Conservation (phyloP, 1,284 basidiomycete genomes). For the Ceratobasidium sp. region DNA sequence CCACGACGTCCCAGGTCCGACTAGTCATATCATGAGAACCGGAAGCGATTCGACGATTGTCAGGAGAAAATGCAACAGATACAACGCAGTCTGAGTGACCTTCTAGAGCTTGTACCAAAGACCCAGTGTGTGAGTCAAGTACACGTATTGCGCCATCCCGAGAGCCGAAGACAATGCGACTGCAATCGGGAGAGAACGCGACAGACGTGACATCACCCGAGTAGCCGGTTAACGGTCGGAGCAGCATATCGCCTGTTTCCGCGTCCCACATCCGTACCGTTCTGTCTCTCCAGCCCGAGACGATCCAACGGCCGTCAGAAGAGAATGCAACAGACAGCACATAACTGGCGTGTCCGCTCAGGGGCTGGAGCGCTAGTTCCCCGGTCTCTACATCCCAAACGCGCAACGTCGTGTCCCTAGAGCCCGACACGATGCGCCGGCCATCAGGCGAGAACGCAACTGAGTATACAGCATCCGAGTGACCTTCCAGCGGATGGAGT, state of each 20-base stretch:
- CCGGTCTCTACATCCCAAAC: constrained; percentile 36
- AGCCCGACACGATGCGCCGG: constrained; percentile 19
- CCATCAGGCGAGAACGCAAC: constrained; percentile 43
- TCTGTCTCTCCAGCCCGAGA: neutral
- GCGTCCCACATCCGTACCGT: constrained; percentile 10
- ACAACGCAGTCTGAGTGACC: too few relatives aligned
- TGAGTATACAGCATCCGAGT: constrained; percentile 13
- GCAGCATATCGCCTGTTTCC: neutral
- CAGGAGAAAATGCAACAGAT: too few relatives aligned
- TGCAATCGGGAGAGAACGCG: neutral
- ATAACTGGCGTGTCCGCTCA: too few relatives aligned
- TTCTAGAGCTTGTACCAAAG: too few relatives aligned
- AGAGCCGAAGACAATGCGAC: neutral
- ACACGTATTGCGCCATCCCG: neutral
- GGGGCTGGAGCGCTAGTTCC: too few relatives aligned
- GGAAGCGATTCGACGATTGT: too few relatives aligned
- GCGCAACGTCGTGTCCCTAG: constrained; percentile 16
- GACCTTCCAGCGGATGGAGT: constrained; percentile 17
- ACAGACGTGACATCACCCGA: neutral
- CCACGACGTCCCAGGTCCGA: too few relatives aligned
- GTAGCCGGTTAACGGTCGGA: neutral
- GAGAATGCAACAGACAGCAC: constrained; percentile 29
- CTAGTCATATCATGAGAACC: too few relatives aligned
- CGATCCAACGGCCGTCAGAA: constrained; percentile 3
- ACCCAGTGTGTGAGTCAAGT: too few relatives aligned